Evolutionary conservation across 1,284 basidiomycete genomes (phyloP), one percentile per base, ranked within the genome.

Genomic region (Inonotus hispidus): DNA sequence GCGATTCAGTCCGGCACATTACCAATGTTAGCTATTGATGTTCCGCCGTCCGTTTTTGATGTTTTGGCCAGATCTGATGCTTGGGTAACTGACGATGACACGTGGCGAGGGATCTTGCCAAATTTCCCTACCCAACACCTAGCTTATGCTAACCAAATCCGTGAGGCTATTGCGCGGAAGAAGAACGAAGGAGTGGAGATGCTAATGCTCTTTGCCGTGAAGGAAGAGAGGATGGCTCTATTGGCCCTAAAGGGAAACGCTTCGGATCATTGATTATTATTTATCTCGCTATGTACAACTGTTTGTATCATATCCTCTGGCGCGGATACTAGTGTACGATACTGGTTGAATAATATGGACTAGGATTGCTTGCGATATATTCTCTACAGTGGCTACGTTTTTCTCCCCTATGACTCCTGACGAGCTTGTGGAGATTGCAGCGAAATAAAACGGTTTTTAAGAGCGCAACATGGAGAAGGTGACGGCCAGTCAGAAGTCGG

Each of bases 51-150:
- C 10, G 78, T 83, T 0, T 90, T 91, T 63, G 87, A 90, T 50
- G 69, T 75, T 1, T 78, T 92, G 75, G 77, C 79, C 25, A 77
- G 75, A 68, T 82, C 73, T 32, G 70, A 82, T 2, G 69, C 72
- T 21, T 92, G 90, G 90, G 71, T 91, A 27, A 79, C 79, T 1
- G 87, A 89, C 63, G 90, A 92, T 60, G 88, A 91, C 19, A 74
- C 77, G 0, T 90, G 90, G 87, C 85, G 84, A 71, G 64, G 74
- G 3, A 77, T 91, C 45, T 68, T 79, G 3, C 72, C 77, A 0
- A 71, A 72, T 14, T 85, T 90, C 68, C 81, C 84, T 0, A 74
- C 79, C 23, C 76, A 81, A 49, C 80, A 83, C 58, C 73, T 79
- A 6, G 77, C 78, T 2, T 88, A 90, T 68, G 83, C 84, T 0